Conservation (phyloP, 2,329 filamentous ascomycete species). For the Fusarium vanettenii region DNA sequence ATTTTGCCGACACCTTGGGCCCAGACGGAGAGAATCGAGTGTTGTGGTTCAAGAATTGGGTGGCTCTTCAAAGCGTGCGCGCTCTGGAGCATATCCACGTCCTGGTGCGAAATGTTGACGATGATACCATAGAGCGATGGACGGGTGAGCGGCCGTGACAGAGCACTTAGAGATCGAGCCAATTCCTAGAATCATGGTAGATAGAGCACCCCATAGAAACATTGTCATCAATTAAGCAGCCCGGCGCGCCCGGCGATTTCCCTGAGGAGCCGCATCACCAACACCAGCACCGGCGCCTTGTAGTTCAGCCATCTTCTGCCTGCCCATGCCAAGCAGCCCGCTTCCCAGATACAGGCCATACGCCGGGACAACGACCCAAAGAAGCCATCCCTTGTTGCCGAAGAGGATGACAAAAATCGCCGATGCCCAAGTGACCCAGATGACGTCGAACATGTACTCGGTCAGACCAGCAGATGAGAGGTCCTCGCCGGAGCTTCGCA, state of each 20-base stretch:
- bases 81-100: slow-evolving; percentile 92
- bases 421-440: slow-evolving; percentile 93
- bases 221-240: slow-evolving; percentile 55
- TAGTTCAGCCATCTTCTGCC: slow-evolving; percentile 63
- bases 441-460: slow-evolving; percentile 97
- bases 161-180: slow-evolving; percentile 29
- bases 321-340: slow-evolving; percentile 65
- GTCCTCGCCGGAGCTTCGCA: slow-evolving; percentile 86
- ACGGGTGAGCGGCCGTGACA: slow-evolving; percentile 58
- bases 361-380: slow-evolving; percentile 66
- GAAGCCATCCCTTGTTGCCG: slow-evolving; percentile 79
- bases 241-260: slow-evolving; percentile 66
- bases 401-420: slow-evolving; percentile 78
- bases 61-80: slow-evolving; percentile 86
- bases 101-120: slow-evolving; percentile 66
- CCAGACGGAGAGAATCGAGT: slow-evolving; percentile 62
- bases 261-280: slow-evolving; percentile 51
- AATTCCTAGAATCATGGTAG: slow-evolving; percentile 1
- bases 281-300: slow-evolving; percentile 49
- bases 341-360: slow-evolving; percentile 67
- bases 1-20: slow-evolving; percentile 72
- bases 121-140: slow-evolving; percentile 65
- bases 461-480: slow-evolving; percentile 88
- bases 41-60: slow-evolving; percentile 97
- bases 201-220: slow-evolving; percentile 13